Base-by-base conservation (phyloP, 208 protist genomes). In the Perkinsela sp. region DNA sequence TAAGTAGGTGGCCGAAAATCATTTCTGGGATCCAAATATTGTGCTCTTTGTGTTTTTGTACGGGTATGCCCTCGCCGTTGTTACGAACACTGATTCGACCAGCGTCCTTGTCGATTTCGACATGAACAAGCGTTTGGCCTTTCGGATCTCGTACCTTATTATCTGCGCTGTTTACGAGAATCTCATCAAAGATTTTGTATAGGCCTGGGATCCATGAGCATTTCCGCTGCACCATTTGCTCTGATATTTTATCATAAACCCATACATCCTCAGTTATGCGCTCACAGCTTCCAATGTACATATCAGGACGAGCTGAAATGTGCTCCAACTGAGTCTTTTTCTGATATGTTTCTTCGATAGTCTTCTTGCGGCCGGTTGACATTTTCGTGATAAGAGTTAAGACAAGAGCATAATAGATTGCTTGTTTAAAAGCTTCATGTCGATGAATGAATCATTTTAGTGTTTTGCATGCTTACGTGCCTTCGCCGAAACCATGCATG, bases 111-210 rank as follows among this genome's bases (percentile, higher is more conserved):
- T 98, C 80, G 75, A 99, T 98, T 71, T 81, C 83, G 1, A 98
- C 93, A 67, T 92, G 85, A 70, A 97, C 92, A 1, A 69, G 75
- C 0, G 87, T 90, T 75, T 94, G 92, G 29, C 77, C 82, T 13
- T 69, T 29, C 28, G 76, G 76, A 73, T 99, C 95, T 22, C 96
- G 85, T 72, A 98, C 91, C 70, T 95, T 95, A 79, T 99, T 98
- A 80, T 99, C 98, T 0, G 96, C 90, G 1, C 97, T 97, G 85
- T 99, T 99, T 1, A 99, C 97, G 1, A 99, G 79, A 75, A 99
- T 99, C 80, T 99, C 98, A 77, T 99, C 98, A 73, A 99, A 99
- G 32, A 99, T 98, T 85, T 99, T 99, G 76, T 95, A 98, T 2
- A 99, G 80, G 28, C 93, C 97, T 0, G 97, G 97, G 0, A 95